Evolutionary conservation across 2,329 filamentous ascomycete species (phyloP).

Genomic region (Cladosporium sp.): DNA sequence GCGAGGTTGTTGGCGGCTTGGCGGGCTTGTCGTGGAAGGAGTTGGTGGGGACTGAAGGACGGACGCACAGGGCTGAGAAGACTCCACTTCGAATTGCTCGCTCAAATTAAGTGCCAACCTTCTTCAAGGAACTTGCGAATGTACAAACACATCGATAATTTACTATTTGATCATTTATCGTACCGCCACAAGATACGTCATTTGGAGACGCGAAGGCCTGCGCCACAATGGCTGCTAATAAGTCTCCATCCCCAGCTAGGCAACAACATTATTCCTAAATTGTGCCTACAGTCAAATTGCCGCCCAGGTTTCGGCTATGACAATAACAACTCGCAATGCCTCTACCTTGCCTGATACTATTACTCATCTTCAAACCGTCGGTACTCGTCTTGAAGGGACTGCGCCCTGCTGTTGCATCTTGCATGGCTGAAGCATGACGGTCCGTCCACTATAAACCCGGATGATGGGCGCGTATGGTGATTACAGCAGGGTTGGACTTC

Average conservation of each 20-base stretch:
- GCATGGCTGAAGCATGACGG: background rate
- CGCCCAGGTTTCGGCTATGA: background rate
- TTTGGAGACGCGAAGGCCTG: background rate
- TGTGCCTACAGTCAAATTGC: background rate
- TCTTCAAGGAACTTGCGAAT: background rate
- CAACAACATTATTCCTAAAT: background rate
- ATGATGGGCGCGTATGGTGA: background rate
- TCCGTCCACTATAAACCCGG: background rate
- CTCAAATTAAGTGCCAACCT: background rate
- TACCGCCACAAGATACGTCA: background rate
- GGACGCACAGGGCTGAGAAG: background rate
- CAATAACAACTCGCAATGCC: background rate
- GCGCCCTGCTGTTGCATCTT: background rate
- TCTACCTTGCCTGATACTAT: background rate
- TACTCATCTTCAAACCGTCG: background rate
- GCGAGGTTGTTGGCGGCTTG: slow-evolving; percentile 1
- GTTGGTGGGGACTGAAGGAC: slow-evolving; percentile 1
- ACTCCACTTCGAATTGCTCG: background rate
- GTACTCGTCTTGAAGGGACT: background rate
- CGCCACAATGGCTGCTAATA: background rate
- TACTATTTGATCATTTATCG: background rate
- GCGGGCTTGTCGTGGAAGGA: slow-evolving; percentile 5
- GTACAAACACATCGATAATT: background rate
- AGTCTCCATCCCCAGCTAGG: background rate
- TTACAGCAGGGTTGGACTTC: background rate